phyloP scores from a whole-genome alignment of 2,329 filamentous ascomycete species.

The Emergomyces pasteurianus region DNA sequence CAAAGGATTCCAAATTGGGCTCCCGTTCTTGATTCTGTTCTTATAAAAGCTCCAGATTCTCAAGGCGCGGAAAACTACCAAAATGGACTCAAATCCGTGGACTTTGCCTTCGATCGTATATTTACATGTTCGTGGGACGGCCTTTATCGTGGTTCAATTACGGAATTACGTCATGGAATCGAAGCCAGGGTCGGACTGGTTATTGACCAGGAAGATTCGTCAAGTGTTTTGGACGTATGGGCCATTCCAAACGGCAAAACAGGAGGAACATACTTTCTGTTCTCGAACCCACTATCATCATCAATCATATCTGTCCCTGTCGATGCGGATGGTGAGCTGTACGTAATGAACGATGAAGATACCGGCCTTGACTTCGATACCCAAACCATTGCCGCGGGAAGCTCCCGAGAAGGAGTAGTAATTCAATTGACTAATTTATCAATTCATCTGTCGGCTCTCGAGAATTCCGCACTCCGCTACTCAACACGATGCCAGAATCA shows the following conservation, averaged over 20 bases:
- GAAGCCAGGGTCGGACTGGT: constrained; percentile 51
- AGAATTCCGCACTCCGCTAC: constrained; percentile 12
- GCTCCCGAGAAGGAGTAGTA: constrained; percentile 22
- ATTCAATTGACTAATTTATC: constrained; percentile 32
- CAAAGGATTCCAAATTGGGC: constrained; percentile 53
- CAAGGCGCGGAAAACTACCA: constrained; percentile 6
- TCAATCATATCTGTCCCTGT: constrained; percentile 27
- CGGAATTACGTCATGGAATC: constrained; percentile 58
- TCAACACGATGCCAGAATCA: constrained; percentile 13
- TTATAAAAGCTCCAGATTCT: constrained; percentile 18
- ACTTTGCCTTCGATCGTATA: constrained; percentile 41
- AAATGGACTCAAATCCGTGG: constrained; percentile 8
- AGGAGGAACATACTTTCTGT: constrained; percentile 27
- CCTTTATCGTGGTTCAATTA: constrained; percentile 46
- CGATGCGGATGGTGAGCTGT: constrained; percentile 27
- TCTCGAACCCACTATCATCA: constrained; percentile 31
- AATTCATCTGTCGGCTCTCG: constrained; percentile 21
- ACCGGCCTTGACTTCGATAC: constrained; percentile 30
- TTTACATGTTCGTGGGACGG: constrained; percentile 58
- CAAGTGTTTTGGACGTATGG: constrained; percentile 33
- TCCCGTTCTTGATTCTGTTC: constrained; percentile 38
- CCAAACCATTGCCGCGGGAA: constrained; percentile 34
- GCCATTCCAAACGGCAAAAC: constrained; percentile 24
- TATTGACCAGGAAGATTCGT: constrained; percentile 29
- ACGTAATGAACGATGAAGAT: constrained; percentile 26